Evolutionary conservation across 495 filamentous ascomycete species (phyloP).

Genomic region (Xylona heveae): DNA sequence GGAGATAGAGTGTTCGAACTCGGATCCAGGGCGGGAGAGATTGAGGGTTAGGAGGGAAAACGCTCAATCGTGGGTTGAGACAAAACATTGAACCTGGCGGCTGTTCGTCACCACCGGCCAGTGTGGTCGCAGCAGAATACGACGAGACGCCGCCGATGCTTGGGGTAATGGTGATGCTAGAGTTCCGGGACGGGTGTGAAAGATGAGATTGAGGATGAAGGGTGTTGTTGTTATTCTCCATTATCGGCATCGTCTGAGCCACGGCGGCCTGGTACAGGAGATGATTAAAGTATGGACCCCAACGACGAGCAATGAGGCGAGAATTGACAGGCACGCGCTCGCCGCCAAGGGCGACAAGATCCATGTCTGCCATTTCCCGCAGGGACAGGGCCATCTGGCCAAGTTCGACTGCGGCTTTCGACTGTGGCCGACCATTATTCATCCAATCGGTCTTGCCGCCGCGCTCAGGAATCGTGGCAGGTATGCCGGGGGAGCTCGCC

Average conservation of each 20-base stretch:
- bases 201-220: slow-evolving; percentile 5
- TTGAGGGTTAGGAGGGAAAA: slow-evolving; percentile 18
- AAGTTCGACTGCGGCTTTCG: slow-evolving; percentile 56
- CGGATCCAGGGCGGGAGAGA: slow-evolving; percentile 46
- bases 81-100: slow-evolving; percentile 13
- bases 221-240: slow-evolving; percentile 16
- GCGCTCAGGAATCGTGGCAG: slow-evolving; percentile 15
- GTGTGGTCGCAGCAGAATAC: slow-evolving; percentile 34
- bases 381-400: slow-evolving; percentile 60
- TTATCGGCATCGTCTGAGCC: slow-evolving; percentile 25
- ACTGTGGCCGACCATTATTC: slow-evolving; percentile 45
- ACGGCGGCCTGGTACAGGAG: slow-evolving; percentile 56
- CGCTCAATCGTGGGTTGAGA: slow-evolving; percentile 22
- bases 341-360: slow-evolving; percentile 71
- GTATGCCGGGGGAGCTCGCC: slow-evolving; percentile 41
- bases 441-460: slow-evolving; percentile 31
- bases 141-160: slow-evolving; percentile 31
- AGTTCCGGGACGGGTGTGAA: slow-evolving; percentile 33
- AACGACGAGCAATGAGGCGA: slow-evolving; percentile 61
- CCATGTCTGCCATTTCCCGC: slow-evolving; percentile 89
- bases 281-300: slow-evolving; percentile 90
- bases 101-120: slow-evolving; percentile 10
- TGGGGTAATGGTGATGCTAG: slow-evolving; percentile 69
- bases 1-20: slow-evolving; percentile 75
- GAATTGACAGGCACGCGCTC: slow-evolving; percentile 91